phyloP scores from a whole-genome alignment of 208 protist species.

The Leishmania braziliensis region DNA sequence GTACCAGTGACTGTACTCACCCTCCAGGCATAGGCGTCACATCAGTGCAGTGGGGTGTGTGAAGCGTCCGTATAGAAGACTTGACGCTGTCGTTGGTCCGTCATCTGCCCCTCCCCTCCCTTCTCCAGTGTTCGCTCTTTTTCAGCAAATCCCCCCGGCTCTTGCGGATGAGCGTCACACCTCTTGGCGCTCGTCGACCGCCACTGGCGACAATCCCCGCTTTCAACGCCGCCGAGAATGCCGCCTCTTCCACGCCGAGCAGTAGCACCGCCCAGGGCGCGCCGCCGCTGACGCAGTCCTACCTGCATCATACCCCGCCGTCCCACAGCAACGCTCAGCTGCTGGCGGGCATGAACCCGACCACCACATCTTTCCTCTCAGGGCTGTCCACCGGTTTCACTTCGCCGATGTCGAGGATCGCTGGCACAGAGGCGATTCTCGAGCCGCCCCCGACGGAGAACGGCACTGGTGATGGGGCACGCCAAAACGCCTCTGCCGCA shows the following conservation, averaged over 20 bases:
- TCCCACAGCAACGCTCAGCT: conserved; percentile 15
- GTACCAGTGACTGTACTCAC: neutral
- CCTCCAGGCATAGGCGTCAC: neutral
- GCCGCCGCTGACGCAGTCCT: conserved; percentile 1
- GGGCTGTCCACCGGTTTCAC: neutral
- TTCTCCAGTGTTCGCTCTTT: too few relatives aligned
- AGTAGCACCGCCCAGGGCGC: neutral
- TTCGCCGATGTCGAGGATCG: neutral
- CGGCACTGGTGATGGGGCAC: neutral
- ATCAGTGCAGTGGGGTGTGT: neutral
- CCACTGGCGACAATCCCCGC: neutral
- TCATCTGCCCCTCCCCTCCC: neutral
- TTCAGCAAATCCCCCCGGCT: neutral
- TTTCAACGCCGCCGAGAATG: neutral
- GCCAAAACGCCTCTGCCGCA: neutral
- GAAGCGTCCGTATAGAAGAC: too few relatives aligned
- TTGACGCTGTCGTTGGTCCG: neutral
- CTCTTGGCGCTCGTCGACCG: neutral
- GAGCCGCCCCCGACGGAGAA: neutral
- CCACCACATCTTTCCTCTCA: neutral
- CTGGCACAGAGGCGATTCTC: neutral
- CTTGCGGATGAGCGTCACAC: neutral
- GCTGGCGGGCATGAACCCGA: conserved; percentile 14
- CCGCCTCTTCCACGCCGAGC: neutral
- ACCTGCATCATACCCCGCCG: neutral